Base-by-base conservation (phyloP, 768 basidiomycete genomes). In the Paxillus ammoniavirescens region DNA sequence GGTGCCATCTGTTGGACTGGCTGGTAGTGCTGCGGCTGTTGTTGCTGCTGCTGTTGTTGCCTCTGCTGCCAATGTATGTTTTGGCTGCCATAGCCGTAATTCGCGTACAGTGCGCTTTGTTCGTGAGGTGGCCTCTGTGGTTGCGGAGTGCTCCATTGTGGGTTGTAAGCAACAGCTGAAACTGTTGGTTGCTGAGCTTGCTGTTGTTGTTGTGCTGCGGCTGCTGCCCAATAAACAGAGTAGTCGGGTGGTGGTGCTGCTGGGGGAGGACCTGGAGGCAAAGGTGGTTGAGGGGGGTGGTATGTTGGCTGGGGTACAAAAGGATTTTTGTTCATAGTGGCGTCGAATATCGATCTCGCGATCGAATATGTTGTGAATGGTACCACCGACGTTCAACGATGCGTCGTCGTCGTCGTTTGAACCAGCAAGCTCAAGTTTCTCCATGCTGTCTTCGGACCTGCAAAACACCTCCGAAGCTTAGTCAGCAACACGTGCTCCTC, bases 31-130 rank as follows among this genome's bases (percentile, higher is more conserved):
- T 82, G 82, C 9, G 69, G 73, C 14, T 67, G 72, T 55, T 67
- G 72, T 54, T 77, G 75, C 44, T 75, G 80, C 37, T 76, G 80
- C 47, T 84, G 85, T 41, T 82, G 84, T 42, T 86, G 86, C 61
- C 86, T 84, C 51, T 82, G 79, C 56, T 84, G 85, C 81, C 84
- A 83, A 62, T 78, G 73, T 55, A 75, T 65, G 56, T 71, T 75
- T 60, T 88, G 86, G 45, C 82, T 79, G 2, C 91, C 90, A 67
- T 96, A 95, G 31, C 93, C 93, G 65, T 95, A 95, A 66, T 93
- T 93, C 1, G 91, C 91, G 65, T 94, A 95, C 18, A 94, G 72
- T 23, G 89, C 86, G 65, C 86, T 89, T 65, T 93, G 91, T 60
- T 92, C 89, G 13, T 87, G 76, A 31, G 89, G 76, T 31, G 87